Evolutionary conservation across 2,329 filamentous ascomycete species (phyloP), one percentile per base, ranked within the genome.

Genomic region (Fusarium chaquense): DNA sequence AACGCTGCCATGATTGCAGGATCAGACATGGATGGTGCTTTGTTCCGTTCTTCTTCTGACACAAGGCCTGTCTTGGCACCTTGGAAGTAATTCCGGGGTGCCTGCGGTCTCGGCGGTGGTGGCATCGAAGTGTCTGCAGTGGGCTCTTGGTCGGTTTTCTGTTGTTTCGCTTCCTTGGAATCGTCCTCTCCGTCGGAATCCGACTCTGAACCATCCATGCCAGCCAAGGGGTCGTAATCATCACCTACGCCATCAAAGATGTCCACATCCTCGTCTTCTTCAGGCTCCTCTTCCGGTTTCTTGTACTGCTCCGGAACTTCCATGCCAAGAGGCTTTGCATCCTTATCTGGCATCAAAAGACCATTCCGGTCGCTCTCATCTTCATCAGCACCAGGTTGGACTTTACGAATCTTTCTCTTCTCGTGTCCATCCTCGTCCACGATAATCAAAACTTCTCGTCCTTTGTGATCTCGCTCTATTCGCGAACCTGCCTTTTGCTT

Each of bases 1-100:
- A 99, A 86, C 0, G 93, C 93, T 5, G 93, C 93, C 69, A 94
- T 85, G 67, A 97, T 90, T 3, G 91, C 88, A 3, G 93, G 91
- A 74, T 98, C 93, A 28, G 85, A 86, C 74, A 91, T 87, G 6
- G 87, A 88, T 2, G 87, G 85, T 3, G 81, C 81, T 64, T 84
- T 84, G 49, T 82, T 80, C 16, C 78, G 78, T 67, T 87, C 83
- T 67, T 87, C 83, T 45, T 87, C 83, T 2, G 86, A 86, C 18
- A 87, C 81, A 41, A 89, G 82, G 6, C 80, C 80, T 1, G 83
- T 84, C 74, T 85, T 88, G 41, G 86, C 83, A 63, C 85, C 88
- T 78, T 86, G 82, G 78, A 91, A 91, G 77, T 91, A 91, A 75
- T 89, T 90, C 63, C 83, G 82, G 26, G 81, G 80, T 58, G 77